Conservation (phyloP, 495 filamentous ascomycete species). For the Chaetomium tenue region DNA sequence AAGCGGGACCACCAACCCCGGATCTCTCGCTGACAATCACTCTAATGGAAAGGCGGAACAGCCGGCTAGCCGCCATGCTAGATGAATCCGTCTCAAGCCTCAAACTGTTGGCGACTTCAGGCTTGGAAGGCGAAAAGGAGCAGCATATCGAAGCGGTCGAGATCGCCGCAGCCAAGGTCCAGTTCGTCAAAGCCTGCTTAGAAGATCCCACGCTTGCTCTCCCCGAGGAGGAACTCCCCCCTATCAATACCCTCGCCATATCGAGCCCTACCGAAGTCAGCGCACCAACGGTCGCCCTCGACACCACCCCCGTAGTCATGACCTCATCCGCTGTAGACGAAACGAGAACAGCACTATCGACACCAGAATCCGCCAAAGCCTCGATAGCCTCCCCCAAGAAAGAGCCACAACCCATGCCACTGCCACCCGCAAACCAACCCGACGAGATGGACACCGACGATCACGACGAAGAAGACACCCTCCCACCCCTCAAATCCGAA, state of each 20-base stretch:
- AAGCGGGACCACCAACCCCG: constrained; percentile 25
- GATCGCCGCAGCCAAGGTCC: constrained; percentile 66
- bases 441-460: constrained; percentile 36
- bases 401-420: constrained; percentile 20
- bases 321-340: constrained; percentile 35
- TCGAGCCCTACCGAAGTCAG: constrained; percentile 25
- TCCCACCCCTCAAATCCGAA: constrained; percentile 20
- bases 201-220: constrained; percentile 61
- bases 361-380: constrained; percentile 18
- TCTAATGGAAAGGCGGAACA: constrained; percentile 67
- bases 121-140: constrained; percentile 39
- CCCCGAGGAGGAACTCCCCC: constrained; percentile 45
- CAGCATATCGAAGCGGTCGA: constrained; percentile 53
- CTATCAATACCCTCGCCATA: constrained; percentile 29
- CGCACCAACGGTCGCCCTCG: constrained; percentile 36
- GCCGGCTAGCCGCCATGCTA: constrained; percentile 68
- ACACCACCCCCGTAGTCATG: constrained; percentile 36
- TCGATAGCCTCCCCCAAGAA: constrained; percentile 14
- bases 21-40: constrained; percentile 37
- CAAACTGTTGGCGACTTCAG: constrained; percentile 47
- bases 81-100: constrained; percentile 69
- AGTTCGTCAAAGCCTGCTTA: constrained; percentile 75
- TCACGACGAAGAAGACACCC: constrained; percentile 22
- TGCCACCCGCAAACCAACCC: constrained; percentile 17
- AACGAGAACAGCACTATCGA: constrained; percentile 29